phyloP scores from a whole-genome alignment of 345 rosid genomes.

The Populus davidiana region DNA sequence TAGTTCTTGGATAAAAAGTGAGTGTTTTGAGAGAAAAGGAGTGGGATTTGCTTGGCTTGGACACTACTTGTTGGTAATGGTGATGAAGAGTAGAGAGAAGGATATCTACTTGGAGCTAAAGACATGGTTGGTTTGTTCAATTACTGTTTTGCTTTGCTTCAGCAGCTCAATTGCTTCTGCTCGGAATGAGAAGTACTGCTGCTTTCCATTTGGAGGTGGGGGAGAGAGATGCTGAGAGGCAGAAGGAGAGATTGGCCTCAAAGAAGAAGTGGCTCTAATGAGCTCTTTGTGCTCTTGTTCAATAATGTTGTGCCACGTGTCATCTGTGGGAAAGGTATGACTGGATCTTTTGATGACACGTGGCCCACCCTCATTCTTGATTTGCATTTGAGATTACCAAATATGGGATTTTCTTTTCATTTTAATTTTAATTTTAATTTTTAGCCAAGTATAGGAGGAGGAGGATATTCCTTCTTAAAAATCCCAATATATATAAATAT shows the following conservation, averaged over 20 bases:
- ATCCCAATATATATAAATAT: neutral
- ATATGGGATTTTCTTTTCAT: neutral
- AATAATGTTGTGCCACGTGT: slow-evolving; percentile 6
- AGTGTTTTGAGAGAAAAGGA: slow-evolving; percentile 30
- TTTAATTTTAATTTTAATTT: neutral
- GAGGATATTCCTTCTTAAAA: neutral
- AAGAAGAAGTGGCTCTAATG: slow-evolving; percentile 15
- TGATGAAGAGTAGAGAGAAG: slow-evolving; percentile 55
- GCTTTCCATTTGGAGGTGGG: neutral
- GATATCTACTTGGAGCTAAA: slow-evolving; percentile 47
- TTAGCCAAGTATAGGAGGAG: neutral
- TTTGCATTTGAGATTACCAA: neutral
- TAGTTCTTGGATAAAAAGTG: slow-evolving; percentile 18
- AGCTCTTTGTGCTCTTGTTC: neutral
- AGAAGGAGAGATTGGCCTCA: neutral
- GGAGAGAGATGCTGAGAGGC: neutral
- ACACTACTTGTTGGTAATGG: slow-evolving; percentile 39
- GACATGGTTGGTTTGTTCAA: slow-evolving; percentile 40
- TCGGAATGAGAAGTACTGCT: neutral
- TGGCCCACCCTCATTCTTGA: neutral
- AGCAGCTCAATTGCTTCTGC: neutral
- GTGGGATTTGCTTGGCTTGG: slow-evolving; percentile 39
- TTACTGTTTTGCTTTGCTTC: neutral
- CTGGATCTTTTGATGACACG: neutral
- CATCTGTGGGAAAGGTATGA: neutral